A percentile compares a stretch with the other conserved stretches of the same genome.
These are phyloP conservation scores for Solanum gracilifrons DNA, from an alignment of 257 asterid species.

Conservation along the genomic window DNA sequence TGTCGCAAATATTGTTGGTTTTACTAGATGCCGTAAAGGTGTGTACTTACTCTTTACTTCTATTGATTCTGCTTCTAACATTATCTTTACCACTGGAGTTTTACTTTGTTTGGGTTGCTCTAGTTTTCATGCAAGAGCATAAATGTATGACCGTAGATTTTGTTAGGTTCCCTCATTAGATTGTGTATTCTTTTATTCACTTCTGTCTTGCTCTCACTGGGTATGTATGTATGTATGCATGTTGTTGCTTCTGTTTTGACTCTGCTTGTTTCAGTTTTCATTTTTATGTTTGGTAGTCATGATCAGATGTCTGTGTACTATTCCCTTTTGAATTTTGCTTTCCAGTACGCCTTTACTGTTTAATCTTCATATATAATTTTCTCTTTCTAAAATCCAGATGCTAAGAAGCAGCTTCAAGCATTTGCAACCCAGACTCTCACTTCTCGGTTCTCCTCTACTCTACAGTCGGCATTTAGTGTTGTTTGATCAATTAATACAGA, in stretches of 20 bases:
- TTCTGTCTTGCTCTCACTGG: not conserved
- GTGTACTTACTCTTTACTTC: not conserved
- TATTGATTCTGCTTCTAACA: not conserved
- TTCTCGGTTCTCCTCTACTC: constrained; percentile 71
- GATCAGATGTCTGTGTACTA: not conserved
- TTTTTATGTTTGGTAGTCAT: not conserved
- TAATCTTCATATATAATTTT: not conserved
- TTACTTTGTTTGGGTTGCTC: not conserved
- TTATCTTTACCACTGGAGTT: not conserved
- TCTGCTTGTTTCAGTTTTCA: not conserved
- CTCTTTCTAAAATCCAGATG: constrained; percentile 44
- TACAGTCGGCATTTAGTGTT: constrained; percentile 81
- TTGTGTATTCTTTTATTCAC: not conserved
- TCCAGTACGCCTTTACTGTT: not conserved
- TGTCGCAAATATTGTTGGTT: constrained; percentile 90
- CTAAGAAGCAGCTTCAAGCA: constrained; percentile 94
- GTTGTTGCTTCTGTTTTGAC: not conserved
- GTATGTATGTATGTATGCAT: not conserved
- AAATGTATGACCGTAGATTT: not conserved
- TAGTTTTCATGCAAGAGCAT: not conserved
- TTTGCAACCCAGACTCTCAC: constrained; percentile 89
- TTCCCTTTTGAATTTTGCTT: not conserved
- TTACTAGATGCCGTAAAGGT: constrained; percentile 97
- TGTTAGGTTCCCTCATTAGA: not conserved
- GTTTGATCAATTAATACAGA: constrained; percentile 31